These are phyloP conservation scores for Aspergillus bridgeri DNA, from an alignment of 495 filamentous ascomycete genomes.

Conservation along the genomic window DNA sequence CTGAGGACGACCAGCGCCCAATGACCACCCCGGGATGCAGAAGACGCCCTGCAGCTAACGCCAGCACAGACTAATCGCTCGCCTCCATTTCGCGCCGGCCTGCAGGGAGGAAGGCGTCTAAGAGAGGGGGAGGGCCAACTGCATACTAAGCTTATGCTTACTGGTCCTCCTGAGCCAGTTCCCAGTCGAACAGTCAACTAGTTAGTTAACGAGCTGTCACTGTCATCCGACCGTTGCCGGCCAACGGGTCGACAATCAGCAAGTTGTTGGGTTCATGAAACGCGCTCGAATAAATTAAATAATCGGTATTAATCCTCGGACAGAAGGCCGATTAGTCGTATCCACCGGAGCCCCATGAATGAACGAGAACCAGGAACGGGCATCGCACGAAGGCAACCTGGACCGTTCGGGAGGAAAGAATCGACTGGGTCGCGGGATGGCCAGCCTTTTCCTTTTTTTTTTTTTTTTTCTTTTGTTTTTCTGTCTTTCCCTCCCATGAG, in stretches of 20 bases:
- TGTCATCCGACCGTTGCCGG: neutral
- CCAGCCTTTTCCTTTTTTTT: neutral
- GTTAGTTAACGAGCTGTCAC: neutral
- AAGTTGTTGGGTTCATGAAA: neutral
- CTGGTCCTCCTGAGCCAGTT: no score
- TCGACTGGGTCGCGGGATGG: neutral
- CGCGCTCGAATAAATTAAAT: no score
- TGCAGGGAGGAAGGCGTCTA: neutral
- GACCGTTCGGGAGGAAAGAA: neutral
- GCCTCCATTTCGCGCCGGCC: neutral
- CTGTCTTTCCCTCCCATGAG: neutral
- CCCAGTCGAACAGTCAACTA: no score
- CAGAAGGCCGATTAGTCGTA: neutral
- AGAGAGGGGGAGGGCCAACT: no score
- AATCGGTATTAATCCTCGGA: no score
- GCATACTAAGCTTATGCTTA: neutral
- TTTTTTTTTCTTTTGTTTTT: no score
- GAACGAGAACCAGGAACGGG: neutral
- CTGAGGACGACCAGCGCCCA: neutral
- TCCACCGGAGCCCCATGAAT: neutral
- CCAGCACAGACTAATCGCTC: neutral
- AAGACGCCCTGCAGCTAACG: no score
- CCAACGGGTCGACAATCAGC: neutral
- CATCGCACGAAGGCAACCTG: neutral
- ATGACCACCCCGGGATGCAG: constrained; percentile 3